Percentiles rank a stretch among this genome's conserved stretches.
These are phyloP conservation scores for Rhizophlyctis rosea DNA, from an alignment of 192 early-diverging fungal species.

Conservation along the genomic window DNA sequence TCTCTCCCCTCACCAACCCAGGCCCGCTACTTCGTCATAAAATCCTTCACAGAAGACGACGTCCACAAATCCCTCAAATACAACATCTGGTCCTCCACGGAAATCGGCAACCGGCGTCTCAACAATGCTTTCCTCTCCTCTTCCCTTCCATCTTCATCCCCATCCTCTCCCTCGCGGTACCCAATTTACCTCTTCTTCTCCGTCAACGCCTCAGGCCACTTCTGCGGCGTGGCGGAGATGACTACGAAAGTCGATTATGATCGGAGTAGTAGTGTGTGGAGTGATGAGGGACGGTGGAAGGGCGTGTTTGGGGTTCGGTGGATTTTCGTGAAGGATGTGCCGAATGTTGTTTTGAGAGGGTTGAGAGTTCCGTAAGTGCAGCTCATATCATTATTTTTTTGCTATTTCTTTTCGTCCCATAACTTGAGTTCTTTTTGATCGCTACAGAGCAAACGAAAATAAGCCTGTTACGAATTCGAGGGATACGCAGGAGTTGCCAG, in stretches of 20 bases:
- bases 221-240: conserved; percentile 60
- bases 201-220: conserved; percentile 53
- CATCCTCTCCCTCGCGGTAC: neutral
- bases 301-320: conserved; percentile 50
- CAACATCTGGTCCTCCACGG: conserved; percentile 54
- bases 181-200: conserved; percentile 53
- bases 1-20: conserved; percentile 10
- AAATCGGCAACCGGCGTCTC: conserved; percentile 55
- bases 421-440: conserved; percentile 8
- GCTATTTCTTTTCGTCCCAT: neutral
- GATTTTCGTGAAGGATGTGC: conserved; percentile 58
- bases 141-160: neutral
- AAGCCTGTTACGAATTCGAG: conserved; percentile 61
- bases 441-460: conserved; percentile 44
- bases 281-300: conserved; percentile 41
- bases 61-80: conserved; percentile 46
- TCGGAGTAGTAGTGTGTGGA: conserved; percentile 35
- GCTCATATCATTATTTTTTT: conserved; percentile 11
- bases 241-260: conserved; percentile 41
- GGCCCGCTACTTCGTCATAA: conserved; percentile 58
- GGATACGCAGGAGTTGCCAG: conserved; percentile 52
- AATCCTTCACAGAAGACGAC: conserved; percentile 52
- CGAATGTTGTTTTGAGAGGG: conserved; percentile 46
- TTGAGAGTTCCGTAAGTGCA: conserved; percentile 34
- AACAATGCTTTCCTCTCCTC: conserved; percentile 37